Evolutionary conservation across 2,329 filamentous ascomycete genomes (phyloP).

Genomic region (Neonectria magnoliae): DNA sequence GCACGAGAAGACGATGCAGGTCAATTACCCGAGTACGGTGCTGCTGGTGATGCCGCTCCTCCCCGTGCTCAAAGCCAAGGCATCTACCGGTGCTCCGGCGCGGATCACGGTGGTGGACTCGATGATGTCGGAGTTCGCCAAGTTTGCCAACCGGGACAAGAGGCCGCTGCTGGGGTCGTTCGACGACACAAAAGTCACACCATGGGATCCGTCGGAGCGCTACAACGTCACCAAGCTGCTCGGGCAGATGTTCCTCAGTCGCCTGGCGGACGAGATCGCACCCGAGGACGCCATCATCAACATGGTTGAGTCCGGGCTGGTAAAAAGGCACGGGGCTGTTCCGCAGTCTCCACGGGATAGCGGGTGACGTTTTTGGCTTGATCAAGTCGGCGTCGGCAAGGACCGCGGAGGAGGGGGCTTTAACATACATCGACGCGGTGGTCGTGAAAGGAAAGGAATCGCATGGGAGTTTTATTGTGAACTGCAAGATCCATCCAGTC

Average conservation of each 20-base stretch:
- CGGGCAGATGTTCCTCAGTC: slow-evolving; percentile 47
- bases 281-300: slow-evolving; percentile 47
- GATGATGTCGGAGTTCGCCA: slow-evolving; percentile 31
- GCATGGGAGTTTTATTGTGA: slow-evolving; percentile 60
- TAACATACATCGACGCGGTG: slow-evolving; percentile 57
- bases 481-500: slow-evolving; percentile 46
- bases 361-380: not conserved
- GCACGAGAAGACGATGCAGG: slow-evolving; percentile 36
- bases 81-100: slow-evolving; percentile 14
- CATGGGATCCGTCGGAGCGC: slow-evolving; percentile 30
- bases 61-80: slow-evolving; percentile 29
- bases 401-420: slow-evolving; percentile 51
- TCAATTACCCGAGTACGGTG: slow-evolving; percentile 38
- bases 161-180: slow-evolving; percentile 38
- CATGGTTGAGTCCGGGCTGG: slow-evolving; percentile 43
- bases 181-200: slow-evolving; percentile 30
- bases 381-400: slow-evolving; percentile 39
- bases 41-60: slow-evolving; percentile 30
- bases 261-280: slow-evolving; percentile 48
- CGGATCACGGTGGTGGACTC: slow-evolving; percentile 43
- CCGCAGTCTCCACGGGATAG: slow-evolving; percentile 8
- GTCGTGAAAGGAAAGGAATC: slow-evolving; percentile 57
- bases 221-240: slow-evolving; percentile 44
- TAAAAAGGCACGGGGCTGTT: slow-evolving; percentile 34
- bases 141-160: slow-evolving; percentile 33